Conservation (phyloP, 495 filamentous ascomycete genomes). For the Penicillium egyptiacum region DNA sequence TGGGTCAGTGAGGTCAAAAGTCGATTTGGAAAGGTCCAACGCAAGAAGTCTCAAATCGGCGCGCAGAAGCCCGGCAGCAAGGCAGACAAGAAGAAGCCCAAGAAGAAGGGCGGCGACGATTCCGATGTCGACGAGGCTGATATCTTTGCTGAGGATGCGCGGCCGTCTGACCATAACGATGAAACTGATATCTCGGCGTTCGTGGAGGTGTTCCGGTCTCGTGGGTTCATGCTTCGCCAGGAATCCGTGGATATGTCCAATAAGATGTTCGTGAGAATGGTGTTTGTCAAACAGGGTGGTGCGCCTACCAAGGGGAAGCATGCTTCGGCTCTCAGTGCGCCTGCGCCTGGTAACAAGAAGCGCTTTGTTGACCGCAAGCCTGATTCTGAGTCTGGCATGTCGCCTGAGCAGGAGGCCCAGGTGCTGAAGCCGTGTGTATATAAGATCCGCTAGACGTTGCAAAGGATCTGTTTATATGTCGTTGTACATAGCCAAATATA, state of each 20-base stretch:
- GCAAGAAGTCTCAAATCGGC: conserved; percentile 57
- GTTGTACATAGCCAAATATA: conserved; percentile 9
- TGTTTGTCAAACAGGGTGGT: conserved; percentile 75
- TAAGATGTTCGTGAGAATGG: conserved; percentile 98
- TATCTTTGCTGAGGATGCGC: conserved; percentile 51
- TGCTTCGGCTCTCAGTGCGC: conserved; percentile 37
- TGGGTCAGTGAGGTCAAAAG: conserved; percentile 97
- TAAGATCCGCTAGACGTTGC: conserved; percentile 67
- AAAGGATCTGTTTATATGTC: not conserved
- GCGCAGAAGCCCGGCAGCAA: conserved; percentile 64
- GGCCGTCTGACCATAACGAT: conserved; percentile 36
- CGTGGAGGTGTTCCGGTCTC: conserved; percentile 71
- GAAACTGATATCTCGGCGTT: conserved; percentile 90
- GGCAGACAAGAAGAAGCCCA: conserved; percentile 49
- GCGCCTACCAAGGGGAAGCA: conserved; percentile 70
- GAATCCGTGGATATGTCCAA: conserved; percentile 76
- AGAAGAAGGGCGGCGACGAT: conserved; percentile 39
- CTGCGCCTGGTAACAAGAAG: conserved; percentile 51
- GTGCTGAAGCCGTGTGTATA: conserved; percentile 97
- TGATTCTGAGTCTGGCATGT: conserved; percentile 52
- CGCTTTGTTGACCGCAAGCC: conserved; percentile 58
- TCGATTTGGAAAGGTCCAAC: conserved; percentile 69
- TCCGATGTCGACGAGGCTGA: conserved; percentile 48
- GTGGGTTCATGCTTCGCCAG: conserved; percentile 72
- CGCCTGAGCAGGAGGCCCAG: conserved; percentile 57